Base-by-base conservation (phyloP, 192 early-diverging fungal genomes). In the Cetraspora pellucida region DNA sequence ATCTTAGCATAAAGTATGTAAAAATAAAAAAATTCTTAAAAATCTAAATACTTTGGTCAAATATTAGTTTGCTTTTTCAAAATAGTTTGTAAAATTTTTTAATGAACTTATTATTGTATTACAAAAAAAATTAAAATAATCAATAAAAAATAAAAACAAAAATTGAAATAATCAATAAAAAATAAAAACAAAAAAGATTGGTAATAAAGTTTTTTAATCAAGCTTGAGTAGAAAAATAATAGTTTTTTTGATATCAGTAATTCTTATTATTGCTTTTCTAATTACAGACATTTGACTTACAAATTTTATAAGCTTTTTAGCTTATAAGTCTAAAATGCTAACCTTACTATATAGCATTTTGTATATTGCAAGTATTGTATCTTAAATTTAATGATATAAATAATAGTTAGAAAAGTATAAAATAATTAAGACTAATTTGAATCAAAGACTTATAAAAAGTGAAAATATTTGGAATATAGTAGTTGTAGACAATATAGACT, bases 401-500 rank as follows among this genome's bases (percentile, higher is more conserved):
- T 52, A 6, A 50, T 3, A 17, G 13, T 30, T 71, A 52, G 28
- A 54, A 71, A 52, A 54, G 10, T 16, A 19, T 28, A 28, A 11
- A 47, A 71, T 70, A 14, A 7, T 14, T n/a, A 21, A 16, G 6
- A 23, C 68, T 8, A 3, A 70, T 52, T n/a, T 23, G 13, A 21
- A 2, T 50, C 7, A 47, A 31, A 8, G 52, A 19, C 16, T 72
- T 28, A 49, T 30, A 72, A 49, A 28, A 19, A 13, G 46, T n/a
- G 16, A 28, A 21, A 54, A 72, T 11, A 71, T 71, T 16, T 71
- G 68, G 47, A 71, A 52, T 30, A 0, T 72, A 14, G 27, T 13
- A 25, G 69, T 72, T 31, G 54, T 72, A 0, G 50, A 72, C 2
- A 72, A 72, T 2, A 72, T 72, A 14, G 69, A 72, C 46, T 54